Percentiles rank a stretch among this genome's conserved stretches.
phyloP scores from a whole-genome alignment of 805 yeast species.

The Saccharomycopsis oosterbeekiorum region DNA sequence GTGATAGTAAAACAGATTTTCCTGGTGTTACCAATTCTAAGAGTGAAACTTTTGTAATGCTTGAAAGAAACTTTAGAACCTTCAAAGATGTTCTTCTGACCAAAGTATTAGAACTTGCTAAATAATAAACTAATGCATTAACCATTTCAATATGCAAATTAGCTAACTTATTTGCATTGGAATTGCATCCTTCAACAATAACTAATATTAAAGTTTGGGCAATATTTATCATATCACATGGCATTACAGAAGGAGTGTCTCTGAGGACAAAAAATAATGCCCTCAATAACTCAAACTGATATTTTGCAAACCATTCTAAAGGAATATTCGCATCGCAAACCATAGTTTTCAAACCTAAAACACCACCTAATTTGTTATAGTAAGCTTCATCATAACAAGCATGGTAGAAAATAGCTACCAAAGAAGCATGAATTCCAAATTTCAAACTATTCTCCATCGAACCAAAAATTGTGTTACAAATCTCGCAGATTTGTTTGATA shows the following conservation, averaged over 20 bases:
- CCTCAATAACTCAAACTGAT: slow-evolving; percentile 77
- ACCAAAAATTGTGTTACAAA: slow-evolving; percentile 62
- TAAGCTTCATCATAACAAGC: slow-evolving; percentile 85
- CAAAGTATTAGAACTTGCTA: slow-evolving; percentile 76
- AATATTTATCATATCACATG: slow-evolving; percentile 60
- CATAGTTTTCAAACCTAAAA: slow-evolving; percentile 69
- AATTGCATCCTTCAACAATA: slow-evolving; percentile 57
- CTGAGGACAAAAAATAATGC: slow-evolving; percentile 83
- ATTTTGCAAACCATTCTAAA: slow-evolving; percentile 57
- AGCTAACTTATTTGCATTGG: slow-evolving; percentile 48
- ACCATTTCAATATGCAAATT: slow-evolving; percentile 60
- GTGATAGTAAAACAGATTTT: slow-evolving; percentile 72
- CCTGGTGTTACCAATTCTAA: slow-evolving; percentile 75
- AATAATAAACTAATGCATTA: slow-evolving; percentile 85
- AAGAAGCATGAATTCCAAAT: slow-evolving; percentile 64
- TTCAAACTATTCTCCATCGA: slow-evolving; percentile 51
- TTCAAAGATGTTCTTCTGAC: slow-evolving; percentile 78
- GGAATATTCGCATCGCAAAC: slow-evolving; percentile 61
- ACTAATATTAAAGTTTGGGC: slow-evolving; percentile 62
- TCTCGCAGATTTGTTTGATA: slow-evolving; percentile 48
- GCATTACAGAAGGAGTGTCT: slow-evolving; percentile 85
- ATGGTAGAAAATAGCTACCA: slow-evolving; percentile 79
- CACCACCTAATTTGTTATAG: slow-evolving; percentile 81
- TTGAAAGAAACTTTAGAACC: slow-evolving; percentile 57
- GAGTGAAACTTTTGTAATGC: slow-evolving; percentile 58